These are phyloP conservation scores for Colletotrichum falcatum DNA, from an alignment of 2,329 filamentous ascomycete genomes.

Conservation along the genomic window DNA sequence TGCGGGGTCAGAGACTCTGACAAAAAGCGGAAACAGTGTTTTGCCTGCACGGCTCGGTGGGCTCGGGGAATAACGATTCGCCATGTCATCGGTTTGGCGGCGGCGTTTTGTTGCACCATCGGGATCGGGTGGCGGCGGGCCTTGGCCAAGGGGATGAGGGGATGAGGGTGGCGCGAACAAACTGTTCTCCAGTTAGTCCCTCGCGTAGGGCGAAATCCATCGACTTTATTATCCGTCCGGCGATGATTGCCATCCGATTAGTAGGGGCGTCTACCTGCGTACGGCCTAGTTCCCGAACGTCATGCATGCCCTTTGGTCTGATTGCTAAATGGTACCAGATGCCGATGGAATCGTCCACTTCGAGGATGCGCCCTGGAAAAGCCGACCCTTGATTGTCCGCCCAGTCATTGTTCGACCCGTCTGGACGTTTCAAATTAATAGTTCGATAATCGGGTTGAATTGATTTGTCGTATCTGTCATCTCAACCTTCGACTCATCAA, in stretches of 20 bases:
- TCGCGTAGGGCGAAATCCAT: background rate
- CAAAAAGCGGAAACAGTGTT: background rate
- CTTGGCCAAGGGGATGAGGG: background rate
- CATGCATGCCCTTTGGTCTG: too few species aligned
- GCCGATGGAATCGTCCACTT: background rate
- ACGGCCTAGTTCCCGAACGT: background rate
- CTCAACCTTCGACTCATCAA: background rate
- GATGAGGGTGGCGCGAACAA: background rate
- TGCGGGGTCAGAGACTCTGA: background rate
- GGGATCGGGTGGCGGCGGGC: slow-evolving; percentile 11
- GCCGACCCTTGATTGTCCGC: background rate
- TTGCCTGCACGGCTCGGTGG: slow-evolving; percentile 10
- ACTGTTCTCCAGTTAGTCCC: background rate
- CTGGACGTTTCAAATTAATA: background rate
- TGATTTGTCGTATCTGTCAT: background rate
- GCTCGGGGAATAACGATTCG: background rate
- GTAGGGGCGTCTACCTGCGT: background rate
- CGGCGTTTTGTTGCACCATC: background rate
- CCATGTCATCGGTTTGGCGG: background rate
- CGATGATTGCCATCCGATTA: background rate
- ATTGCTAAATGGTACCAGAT: background rate
- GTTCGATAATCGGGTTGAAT: background rate
- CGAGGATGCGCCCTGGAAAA: background rate
- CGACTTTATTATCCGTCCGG: background rate
- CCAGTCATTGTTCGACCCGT: too few species aligned